These are phyloP conservation scores for Lophium mytilinum DNA, from an alignment of 495 filamentous ascomycete genomes.

Conservation along the genomic window DNA sequence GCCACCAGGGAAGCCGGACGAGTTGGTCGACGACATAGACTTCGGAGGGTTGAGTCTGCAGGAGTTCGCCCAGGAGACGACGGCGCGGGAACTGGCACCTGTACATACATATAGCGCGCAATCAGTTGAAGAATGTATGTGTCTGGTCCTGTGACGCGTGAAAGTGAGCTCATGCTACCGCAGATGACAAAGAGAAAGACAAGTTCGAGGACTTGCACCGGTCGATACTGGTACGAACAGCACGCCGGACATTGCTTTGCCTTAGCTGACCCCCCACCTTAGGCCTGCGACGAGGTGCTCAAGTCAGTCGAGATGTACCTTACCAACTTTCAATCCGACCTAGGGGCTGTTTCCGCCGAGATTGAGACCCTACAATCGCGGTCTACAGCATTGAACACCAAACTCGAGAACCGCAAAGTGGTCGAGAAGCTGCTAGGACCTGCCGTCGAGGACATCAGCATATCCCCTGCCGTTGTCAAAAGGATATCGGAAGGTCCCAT, in stretches of 20 bases:
- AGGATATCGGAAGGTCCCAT: constrained; percentile 82
- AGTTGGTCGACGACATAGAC: constrained; percentile 58
- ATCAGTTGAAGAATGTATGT: constrained; percentile 67
- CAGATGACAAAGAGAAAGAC: constrained; percentile 75
- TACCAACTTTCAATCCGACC: constrained; percentile 83
- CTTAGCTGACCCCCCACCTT: constrained; percentile 13
- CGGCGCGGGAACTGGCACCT: constrained; percentile 27
- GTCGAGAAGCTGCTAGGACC: constrained; percentile 86
- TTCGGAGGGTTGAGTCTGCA: constrained; percentile 69
- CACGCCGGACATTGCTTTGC: constrained; percentile 2
- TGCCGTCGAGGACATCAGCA: constrained; percentile 81
- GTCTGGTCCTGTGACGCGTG: constrained; percentile 7
- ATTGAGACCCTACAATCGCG: constrained; percentile 88
- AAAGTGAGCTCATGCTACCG: constrained; percentile 19
- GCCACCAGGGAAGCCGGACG: constrained; percentile 34
- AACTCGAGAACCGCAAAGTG: constrained; percentile 77
- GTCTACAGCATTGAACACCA: constrained; percentile 74
- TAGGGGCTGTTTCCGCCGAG: constrained; percentile 84
- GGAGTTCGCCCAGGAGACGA: constrained; percentile 53
- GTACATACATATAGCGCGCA: constrained; percentile 52
- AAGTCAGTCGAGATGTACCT: constrained; percentile 88
- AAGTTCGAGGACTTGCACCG: constrained; percentile 88
- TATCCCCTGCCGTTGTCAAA: constrained; percentile 72
- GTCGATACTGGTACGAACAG: constrained; percentile 50
- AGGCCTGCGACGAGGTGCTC: constrained; percentile 83